Percentiles rank a stretch among this genome's conserved stretches.
Conservation (phyloP, 306 rosid species). For the Quercus agrifolia region DNA sequence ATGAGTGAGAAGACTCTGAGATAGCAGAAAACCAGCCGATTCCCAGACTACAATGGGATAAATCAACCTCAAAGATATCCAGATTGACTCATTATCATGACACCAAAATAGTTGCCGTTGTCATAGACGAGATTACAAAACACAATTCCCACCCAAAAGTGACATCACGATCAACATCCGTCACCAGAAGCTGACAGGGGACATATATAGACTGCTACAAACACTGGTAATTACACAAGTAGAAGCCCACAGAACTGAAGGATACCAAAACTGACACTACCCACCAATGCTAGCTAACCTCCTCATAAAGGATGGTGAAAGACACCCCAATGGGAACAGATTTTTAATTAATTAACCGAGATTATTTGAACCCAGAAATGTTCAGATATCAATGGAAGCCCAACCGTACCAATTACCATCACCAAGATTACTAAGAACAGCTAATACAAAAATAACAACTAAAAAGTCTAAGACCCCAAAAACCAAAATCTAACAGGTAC, state of each 20-base stretch:
- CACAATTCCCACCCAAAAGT: constrained; percentile 33
- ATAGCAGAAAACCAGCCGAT: constrained; percentile 25
- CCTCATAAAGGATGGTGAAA: constrained; percentile 6
- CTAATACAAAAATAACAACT: constrained; percentile 30
- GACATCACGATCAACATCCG: constrained; percentile 45
- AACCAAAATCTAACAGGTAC: constrained; percentile 36
- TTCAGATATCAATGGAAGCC: constrained; percentile 27
- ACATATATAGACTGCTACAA: constrained; percentile 24
- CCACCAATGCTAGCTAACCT: constrained; percentile 11
- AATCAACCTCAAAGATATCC: constrained; percentile 18
- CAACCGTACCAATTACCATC: constrained; percentile 31
- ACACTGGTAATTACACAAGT: constrained; percentile 34
- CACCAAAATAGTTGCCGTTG: constrained; percentile 14
- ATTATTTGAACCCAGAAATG: constrained; percentile 38
- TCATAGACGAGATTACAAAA: constrained; percentile 18
- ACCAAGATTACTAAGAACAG: constrained; percentile 23
- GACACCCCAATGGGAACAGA: constrained; percentile 24
- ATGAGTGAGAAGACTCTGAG: constrained; percentile 19
- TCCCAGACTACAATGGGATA: constrained; percentile 20
- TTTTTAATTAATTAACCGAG: constrained; percentile 10
- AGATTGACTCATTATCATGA: constrained; percentile 7
- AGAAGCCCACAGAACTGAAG: constrained; percentile 17
- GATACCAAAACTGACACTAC: constrained; percentile 18
- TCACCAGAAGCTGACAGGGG: constrained; percentile 41
- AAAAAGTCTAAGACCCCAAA: constrained; percentile 22